Percentiles rank a stretch among this genome's conserved stretches.
Conservation (phyloP, 2,329 filamentous ascomycete genomes). For the Neurospora crassa region DNA sequence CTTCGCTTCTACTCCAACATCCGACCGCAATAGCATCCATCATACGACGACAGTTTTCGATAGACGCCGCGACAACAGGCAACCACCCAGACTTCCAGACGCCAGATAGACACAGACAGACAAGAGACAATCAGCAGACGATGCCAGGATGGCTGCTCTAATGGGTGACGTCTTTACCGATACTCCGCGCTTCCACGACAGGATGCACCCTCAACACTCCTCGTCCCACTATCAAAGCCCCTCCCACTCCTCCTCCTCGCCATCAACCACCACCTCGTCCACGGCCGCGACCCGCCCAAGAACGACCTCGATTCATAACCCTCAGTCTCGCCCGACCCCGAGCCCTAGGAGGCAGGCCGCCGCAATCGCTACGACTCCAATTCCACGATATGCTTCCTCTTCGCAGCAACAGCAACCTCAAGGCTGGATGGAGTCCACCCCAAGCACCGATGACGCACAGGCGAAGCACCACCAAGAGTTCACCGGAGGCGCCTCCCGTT, state of each 20-base stretch:
- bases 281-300: conserved; percentile 20
- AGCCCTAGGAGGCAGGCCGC: conserved; percentile 15
- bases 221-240: conserved; percentile 26
- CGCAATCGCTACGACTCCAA: conserved; percentile 1
- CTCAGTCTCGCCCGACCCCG: conserved; percentile 12
- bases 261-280: neutral
- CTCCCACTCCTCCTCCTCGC: conserved; percentile 16
- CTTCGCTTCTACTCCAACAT: neutral
- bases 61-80: neutral
- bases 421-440: neutral
- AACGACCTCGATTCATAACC: conserved; percentile 11
- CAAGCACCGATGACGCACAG: neutral
- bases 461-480: conserved; percentile 15
- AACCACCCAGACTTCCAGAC: neutral
- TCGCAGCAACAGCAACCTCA: neutral
- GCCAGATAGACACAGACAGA: neutral
- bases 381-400: neutral
- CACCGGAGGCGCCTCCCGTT: conserved; percentile 34
- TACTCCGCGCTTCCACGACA: conserved; percentile 60
- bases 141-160: conserved; percentile 52
- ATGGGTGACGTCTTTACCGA: conserved; percentile 67
- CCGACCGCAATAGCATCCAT: neutral
- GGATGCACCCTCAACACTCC: conserved; percentile 42
- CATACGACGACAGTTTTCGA: neutral
- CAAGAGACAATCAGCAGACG: neutral